phyloP scores from a whole-genome alignment of 768 basidiomycete species.

The Calocybe indica region DNA sequence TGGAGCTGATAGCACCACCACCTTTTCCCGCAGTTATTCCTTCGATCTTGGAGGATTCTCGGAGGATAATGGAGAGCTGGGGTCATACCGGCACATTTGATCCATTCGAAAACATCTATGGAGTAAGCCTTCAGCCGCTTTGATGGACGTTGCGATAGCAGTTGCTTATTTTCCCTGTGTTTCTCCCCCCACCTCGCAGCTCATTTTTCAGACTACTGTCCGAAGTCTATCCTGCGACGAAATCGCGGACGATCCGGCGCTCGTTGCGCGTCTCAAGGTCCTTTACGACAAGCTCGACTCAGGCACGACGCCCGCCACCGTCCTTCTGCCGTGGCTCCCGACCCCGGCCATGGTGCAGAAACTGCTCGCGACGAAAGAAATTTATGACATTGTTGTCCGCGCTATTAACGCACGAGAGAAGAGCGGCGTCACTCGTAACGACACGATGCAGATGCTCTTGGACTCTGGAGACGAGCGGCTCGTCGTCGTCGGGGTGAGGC shows the following conservation, averaged over 20 bases:
- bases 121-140: conserved; percentile 32
- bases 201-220: conserved; percentile 70
- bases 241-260: conserved; percentile 58
- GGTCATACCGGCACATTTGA: conserved; percentile 59
- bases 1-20: background rate
- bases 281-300: conserved; percentile 66
- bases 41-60: conserved; percentile 58
- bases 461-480: conserved; percentile 65
- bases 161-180: conserved; percentile 2
- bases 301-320: conserved; percentile 65
- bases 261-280: conserved; percentile 55
- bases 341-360: conserved; percentile 67
- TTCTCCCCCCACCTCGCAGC: conserved; percentile 24
- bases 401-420: conserved; percentile 53
- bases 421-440: conserved; percentile 52
- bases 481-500: conserved; percentile 62
- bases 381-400: conserved; percentile 61
- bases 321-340: conserved; percentile 75
- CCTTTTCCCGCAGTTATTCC: conserved; percentile 48
- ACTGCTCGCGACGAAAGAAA: conserved; percentile 65
- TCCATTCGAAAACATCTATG: conserved; percentile 66
- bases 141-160: background rate
- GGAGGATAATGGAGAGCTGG: conserved; percentile 58
- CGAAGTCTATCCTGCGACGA: conserved; percentile 63
- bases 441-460: conserved; percentile 70